Evolutionary conservation across 2,329 filamentous ascomycete genomes (phyloP).

Genomic region (Sordariomycetes sp.): DNA sequence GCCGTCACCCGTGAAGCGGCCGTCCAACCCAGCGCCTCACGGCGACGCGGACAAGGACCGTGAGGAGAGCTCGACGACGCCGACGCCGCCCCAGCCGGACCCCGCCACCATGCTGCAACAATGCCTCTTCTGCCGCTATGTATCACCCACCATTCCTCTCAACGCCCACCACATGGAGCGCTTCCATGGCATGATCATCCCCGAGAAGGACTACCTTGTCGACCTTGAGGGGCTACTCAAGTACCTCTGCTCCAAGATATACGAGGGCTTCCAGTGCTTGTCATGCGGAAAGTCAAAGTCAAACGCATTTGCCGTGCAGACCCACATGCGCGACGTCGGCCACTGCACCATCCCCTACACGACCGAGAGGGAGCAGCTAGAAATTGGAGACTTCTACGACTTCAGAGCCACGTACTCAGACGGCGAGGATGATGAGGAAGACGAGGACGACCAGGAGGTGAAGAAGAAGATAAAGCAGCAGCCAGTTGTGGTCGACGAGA

Average conservation of each 20-base stretch:
- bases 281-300: slow-evolving; percentile 76
- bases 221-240: slow-evolving; percentile 70
- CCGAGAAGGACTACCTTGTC: slow-evolving; percentile 72
- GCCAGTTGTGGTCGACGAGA: slow-evolving; percentile 23
- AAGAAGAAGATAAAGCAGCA: slow-evolving; percentile 28
- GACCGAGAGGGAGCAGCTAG: slow-evolving; percentile 78
- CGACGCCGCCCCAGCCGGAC: slow-evolving; percentile 14
- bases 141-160: slow-evolving; percentile 60
- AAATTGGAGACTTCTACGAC: slow-evolving; percentile 94
- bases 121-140: slow-evolving; percentile 88
- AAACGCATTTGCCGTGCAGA: slow-evolving; percentile 70
- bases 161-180: slow-evolving; percentile 85
- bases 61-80: slow-evolving; percentile 27
- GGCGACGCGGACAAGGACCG: slow-evolving; percentile 25
- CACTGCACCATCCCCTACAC: slow-evolving; percentile 96
- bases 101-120: slow-evolving; percentile 30
- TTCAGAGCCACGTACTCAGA: slow-evolving; percentile 95
- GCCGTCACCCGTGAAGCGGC: slow-evolving; percentile 38
- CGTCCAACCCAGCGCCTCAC: slow-evolving; percentile 36
- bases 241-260: slow-evolving; percentile 68
- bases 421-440: slow-evolving; percentile 47
- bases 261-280: slow-evolving; percentile 70
- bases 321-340: slow-evolving; percentile 92
- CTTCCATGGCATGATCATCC: slow-evolving; percentile 90
- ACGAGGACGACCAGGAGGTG: slow-evolving; percentile 32